Evolutionary conservation across 2,329 filamentous ascomycete species (phyloP), one percentile per base, ranked within the genome.

Genomic region (Fusarium verrucosum): DNA sequence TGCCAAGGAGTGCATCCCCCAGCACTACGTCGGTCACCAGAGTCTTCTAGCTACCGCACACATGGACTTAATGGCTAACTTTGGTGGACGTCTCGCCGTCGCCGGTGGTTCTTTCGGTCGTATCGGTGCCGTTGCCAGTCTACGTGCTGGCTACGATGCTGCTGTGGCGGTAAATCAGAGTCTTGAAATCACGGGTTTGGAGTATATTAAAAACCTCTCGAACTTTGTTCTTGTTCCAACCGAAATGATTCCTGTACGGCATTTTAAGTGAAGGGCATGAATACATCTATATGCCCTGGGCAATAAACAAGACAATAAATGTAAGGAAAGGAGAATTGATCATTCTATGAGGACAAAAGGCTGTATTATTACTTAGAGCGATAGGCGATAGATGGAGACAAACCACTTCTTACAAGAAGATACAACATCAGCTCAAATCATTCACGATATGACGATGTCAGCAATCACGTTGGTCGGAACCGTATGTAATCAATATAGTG

Each of bases 1-100:
- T 42, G 83, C 83, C 62, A 74, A 80, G 58, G 83, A 95, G 62
- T 96, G 93, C 73, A 95, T 99, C 66, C 94, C 95, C 11, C 95
- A 99, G 78, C 96, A 96, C 75, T 85, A 83, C 1, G 88, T 97
- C 2, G 92, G 92, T 32, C 94, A 98, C 76, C 77, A 85, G 23
- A 76, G 80, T 10, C 83, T 85, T 58, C 86, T 96, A 80, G 78
- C 77, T 20, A 73, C 75, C 3, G 85, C 88, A 2, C 82, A 89
- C 69, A 70, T 77, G 4, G 80, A 88, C 49, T 80, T 92, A 7
- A 72, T 77, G 28, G 59, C 78, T 5, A 77, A 80, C 7, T 96
- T 89, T 74, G 75, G 82, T 10, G 87, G 89, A 14, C 81, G 83
- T 13, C 78, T 96, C 25, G 83, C 87, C 57, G 88, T 95, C 17